Conservation (phyloP, 495 filamentous ascomycete species). For the Saxophila tyrrhenica region DNA sequence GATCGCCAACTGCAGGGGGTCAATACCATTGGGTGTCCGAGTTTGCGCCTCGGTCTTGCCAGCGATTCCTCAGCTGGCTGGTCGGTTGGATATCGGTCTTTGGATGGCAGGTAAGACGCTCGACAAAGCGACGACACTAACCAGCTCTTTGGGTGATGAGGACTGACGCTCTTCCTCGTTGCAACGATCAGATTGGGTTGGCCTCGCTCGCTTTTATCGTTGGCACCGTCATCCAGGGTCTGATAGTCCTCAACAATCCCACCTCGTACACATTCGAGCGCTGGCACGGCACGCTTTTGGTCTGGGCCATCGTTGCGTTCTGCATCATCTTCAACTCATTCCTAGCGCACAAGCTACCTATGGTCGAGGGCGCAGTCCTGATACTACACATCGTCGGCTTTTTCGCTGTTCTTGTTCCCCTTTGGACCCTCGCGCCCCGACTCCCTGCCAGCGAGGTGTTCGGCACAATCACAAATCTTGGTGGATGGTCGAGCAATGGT, state of each 20-base stretch:
- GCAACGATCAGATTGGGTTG: slow-evolving; percentile 27
- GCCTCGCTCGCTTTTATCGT: slow-evolving; percentile 30
- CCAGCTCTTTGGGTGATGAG: slow-evolving; percentile 14
- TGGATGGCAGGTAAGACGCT: too few species aligned
- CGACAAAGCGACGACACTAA: slow-evolving; percentile 27
- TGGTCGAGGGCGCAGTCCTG: slow-evolving; percentile 14
- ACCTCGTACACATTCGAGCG: slow-evolving; percentile 22
- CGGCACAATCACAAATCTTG: slow-evolving; percentile 15
- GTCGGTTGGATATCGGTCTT: too few species aligned
- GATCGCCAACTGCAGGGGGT: slow-evolving; percentile 36
- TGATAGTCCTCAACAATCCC: slow-evolving; percentile 13
- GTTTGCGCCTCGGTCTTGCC: slow-evolving; percentile 33
- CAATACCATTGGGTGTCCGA: slow-evolving; percentile 41
- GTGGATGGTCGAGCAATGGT: slow-evolving; percentile 14
- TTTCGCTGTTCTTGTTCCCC: slow-evolving; percentile 37
- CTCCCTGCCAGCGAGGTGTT: slow-evolving; percentile 12
- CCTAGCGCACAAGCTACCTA: slow-evolving; percentile 15
- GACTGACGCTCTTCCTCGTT: slow-evolving; percentile 32
- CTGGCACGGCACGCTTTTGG: slow-evolving; percentile 33
- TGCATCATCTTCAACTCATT: slow-evolving; percentile 10
- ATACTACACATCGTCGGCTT: slow-evolving; percentile 22
- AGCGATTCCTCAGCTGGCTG: slow-evolving; percentile 37
- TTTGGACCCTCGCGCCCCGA: slow-evolving; percentile 21
- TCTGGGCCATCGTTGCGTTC: slow-evolving; percentile 10
- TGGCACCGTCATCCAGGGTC: slow-evolving; percentile 27